Percentiles rank a stretch among this genome's conserved stretches.
These are phyloP conservation scores for Hypoxylon sp. DNA, from an alignment of 2,329 filamentous ascomycete genomes.

Conservation along the genomic window DNA sequence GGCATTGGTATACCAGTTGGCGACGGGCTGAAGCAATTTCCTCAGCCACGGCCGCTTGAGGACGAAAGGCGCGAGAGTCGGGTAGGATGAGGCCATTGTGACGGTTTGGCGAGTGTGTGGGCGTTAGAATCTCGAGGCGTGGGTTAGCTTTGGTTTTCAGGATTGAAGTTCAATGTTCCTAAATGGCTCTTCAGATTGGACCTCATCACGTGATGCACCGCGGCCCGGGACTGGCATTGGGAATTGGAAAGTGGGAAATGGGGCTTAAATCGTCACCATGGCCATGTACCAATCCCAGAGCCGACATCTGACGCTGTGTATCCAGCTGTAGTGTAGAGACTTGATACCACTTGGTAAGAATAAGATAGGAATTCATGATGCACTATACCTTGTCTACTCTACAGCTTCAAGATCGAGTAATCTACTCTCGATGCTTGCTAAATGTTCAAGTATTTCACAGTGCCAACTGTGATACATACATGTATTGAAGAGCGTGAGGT, in stretches of 20 bases:
- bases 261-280: conserved; percentile 15
- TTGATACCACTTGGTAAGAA: conserved; percentile 14
- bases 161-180: conserved; percentile 40
- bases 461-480: conserved; percentile 9
- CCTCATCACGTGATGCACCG: conserved; percentile 31
- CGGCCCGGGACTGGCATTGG: conserved; percentile 10
- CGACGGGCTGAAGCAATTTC: conserved; percentile 81
- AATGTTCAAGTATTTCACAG: no score
- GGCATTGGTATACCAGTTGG: conserved; percentile 89
- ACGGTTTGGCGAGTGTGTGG: conserved; percentile 50
- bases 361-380: background rate
- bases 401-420: background rate
- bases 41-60: conserved; percentile 87
- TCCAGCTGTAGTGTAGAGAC: background rate
- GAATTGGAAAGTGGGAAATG: background rate
- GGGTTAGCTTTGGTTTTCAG: conserved; percentile 24
- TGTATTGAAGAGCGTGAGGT: conserved; percentile 8
- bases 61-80: conserved; percentile 80
- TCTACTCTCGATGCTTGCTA: no score
- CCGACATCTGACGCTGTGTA: conserved; percentile 26
- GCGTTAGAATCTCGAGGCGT: conserved; percentile 30
- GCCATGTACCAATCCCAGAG: conserved; percentile 21
- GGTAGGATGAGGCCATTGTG: conserved; percentile 60
- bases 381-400: background rate
- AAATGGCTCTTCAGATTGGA: conserved; percentile 38